Evolutionary conservation across 495 filamentous ascomycete genomes (phyloP).

Genomic region (Bathelium albidoporum): DNA sequence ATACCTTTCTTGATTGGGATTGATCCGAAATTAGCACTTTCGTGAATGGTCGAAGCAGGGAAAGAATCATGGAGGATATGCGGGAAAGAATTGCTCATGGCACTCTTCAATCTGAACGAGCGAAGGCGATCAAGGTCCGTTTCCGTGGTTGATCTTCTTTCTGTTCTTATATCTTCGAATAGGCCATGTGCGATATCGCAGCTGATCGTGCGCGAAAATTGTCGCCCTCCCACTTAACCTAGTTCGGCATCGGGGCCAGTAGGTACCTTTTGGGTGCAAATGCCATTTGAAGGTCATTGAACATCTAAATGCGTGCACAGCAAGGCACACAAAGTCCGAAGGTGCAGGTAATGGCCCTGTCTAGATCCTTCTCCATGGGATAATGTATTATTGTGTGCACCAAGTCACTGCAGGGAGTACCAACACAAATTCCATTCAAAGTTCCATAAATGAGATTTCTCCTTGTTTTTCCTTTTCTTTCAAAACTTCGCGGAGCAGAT

Average conservation of each 20-base stretch:
- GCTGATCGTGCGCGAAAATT: conserved; percentile 49
- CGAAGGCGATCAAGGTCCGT: conserved; percentile 65
- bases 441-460: neutral
- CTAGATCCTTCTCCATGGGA: neutral
- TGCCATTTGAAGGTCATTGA: neutral
- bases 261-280: neutral
- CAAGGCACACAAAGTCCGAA: neutral
- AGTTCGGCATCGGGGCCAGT: neutral
- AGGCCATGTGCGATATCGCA: conserved; percentile 70
- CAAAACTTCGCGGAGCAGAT: neutral
- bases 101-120: conserved; percentile 56
- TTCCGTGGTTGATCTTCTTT: neutral
- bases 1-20: neutral
- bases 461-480: neutral
- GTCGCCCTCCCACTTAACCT: neutral
- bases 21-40: conserved; percentile 49
- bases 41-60: conserved; percentile 70
- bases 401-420: neutral
- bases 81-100: conserved; percentile 58
- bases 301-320: neutral
- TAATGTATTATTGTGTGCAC: neutral
- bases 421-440: neutral
- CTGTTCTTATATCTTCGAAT: conserved; percentile 5
- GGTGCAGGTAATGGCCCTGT: neutral
- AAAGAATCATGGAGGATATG: conserved; percentile 80